Evolutionary conservation across 2,329 filamentous ascomycete species (phyloP), one percentile per base, ranked within the genome.

Genomic region (Diplodia mutila): DNA sequence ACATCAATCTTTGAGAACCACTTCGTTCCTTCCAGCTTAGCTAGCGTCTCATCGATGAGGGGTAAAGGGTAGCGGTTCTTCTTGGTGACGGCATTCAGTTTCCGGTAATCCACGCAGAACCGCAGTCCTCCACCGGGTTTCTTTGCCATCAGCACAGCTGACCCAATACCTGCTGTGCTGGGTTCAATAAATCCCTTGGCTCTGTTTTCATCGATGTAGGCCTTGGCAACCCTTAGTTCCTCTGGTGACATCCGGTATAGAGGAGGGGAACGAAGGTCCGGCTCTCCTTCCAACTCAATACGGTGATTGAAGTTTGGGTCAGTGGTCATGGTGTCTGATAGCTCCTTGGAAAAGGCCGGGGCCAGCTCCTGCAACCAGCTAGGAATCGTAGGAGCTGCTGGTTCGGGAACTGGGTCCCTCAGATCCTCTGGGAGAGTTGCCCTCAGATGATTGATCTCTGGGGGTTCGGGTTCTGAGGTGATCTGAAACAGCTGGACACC

Each of bases 111-210:
- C 4, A 34, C n/a, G 25, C 29, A 64, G 27, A 64, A 48, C 3
- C 29, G 25, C 18, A 64, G n/a, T 1, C 59, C 29, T 32, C 42
- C 29, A 2, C n/a, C 48, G 29, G 21, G 42, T 34, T 64, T 64
- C 37, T 51, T 34, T 3, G 32, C 29, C 8, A 52, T 27, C 2
- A 64, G 42, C 8, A 64, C 42, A 8, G 39, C 42, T 2, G 48
- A 42, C 2, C n/a, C 29, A 32, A 25, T n/a, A 4, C 3, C 21
- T 8, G 57, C 11, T 5, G 27, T 18, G 32, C 42, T 32, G 4
- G n/a, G 21, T 42, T 49, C 18, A 21, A 64, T 64, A 64, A 64
- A 64, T 14, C 29, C 42, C 25, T 64, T 64, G 4, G 4, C n/a
- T 6, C 14, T 2, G 9, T 46, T 32, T 25, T 48, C 14, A n/a